Percentiles rank a stretch among this genome's conserved stretches.
Conservation (phyloP, 768 basidiomycete species). For the Rhizopogon vinicolor region DNA sequence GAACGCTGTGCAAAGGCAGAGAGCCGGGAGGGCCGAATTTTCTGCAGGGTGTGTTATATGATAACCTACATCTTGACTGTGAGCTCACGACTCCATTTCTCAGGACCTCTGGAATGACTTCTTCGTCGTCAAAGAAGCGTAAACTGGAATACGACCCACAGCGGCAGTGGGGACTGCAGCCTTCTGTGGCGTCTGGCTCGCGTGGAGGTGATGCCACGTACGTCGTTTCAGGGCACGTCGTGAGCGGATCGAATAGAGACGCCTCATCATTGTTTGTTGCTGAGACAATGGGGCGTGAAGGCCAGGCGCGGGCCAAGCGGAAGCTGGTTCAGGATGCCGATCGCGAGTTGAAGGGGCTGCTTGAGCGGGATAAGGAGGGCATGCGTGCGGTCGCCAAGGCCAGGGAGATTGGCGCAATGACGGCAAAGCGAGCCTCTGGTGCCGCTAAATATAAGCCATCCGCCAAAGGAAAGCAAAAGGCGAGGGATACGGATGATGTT, state of each 20-base stretch:
- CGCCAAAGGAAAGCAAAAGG: slow-evolving; percentile 10
- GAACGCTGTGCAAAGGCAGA: slow-evolving; percentile 65
- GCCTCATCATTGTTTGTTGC: slow-evolving; percentile 42
- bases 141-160: slow-evolving; percentile 60
- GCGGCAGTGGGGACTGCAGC: slow-evolving; percentile 74
- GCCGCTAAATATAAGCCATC: slow-evolving; percentile 10
- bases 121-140: slow-evolving; percentile 39
- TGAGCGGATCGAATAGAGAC: slow-evolving; percentile 40
- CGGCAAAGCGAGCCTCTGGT: slow-evolving; percentile 14
- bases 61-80: neutral
- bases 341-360: slow-evolving; percentile 49
- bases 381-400: slow-evolving; percentile 60
- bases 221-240: slow-evolving; percentile 74
- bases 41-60: slow-evolving; percentile 58
- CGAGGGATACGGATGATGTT: slow-evolving; percentile 9
- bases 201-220: slow-evolving; percentile 56
- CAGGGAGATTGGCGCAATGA: slow-evolving; percentile 39
- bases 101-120: slow-evolving; percentile 74
- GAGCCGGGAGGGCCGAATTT: slow-evolving; percentile 84
- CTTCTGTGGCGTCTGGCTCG: slow-evolving; percentile 33
- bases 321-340: slow-evolving; percentile 59
- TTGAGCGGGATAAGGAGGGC: slow-evolving; percentile 64
- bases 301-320: slow-evolving; percentile 72
- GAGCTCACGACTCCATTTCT: neutral
- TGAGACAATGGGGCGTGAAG: slow-evolving; percentile 77